Base-by-base conservation (phyloP, 2,329 filamentous ascomycete species). In the Delphinella strobiligena region DNA sequence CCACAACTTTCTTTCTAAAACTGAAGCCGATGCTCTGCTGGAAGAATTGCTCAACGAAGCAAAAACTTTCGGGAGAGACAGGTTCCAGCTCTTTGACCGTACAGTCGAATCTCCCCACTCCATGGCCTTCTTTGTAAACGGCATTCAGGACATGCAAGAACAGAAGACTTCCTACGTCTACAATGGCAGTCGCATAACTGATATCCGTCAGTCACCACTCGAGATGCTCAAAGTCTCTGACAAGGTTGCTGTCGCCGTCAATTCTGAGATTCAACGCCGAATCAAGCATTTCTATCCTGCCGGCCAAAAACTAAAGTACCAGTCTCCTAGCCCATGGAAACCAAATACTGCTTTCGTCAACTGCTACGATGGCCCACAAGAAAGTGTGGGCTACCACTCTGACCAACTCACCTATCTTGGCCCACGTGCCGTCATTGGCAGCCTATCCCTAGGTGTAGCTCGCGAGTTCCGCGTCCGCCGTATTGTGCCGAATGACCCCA, bases 301-400 rank as follows among this genome's bases (percentile, higher is more conserved):
- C 14, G 76, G 78, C 10, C 69, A 74, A 56, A 93, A 89, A 57
- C 71, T 95, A 19, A 78, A 71, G 49, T 78, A 83, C 49, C 88
- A 95, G 53, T 82, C 80, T 0, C 72, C 84, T 0, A 60, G 72
- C 0, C 61, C 70, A 1, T 96, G 89, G 88, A 66, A 67, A 7
- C 84, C 89, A 8, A 96, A 96, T 54, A 85, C 86, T 0, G 86
- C 88, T 0, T 89, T 95, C 53, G 88, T 93, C 12, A 98, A 98
- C 58, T 93, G 86, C 64, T 98, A 98, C 58, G 69, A 80, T 50
- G 88, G 88, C 0, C 80, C 77, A 0, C 69, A 77, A 9, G 77
- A 96, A 62, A 85, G 71, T 45, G 88, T 96, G 1, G 91, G 91
- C 22, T 96, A 85, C 61, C 91, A 98, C 60, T 79, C 82, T 27